Evolutionary conservation across 495 filamentous ascomycete species (phyloP), one percentile per base, ranked within the genome.

Genomic region (Hypoxylon fuscum): DNA sequence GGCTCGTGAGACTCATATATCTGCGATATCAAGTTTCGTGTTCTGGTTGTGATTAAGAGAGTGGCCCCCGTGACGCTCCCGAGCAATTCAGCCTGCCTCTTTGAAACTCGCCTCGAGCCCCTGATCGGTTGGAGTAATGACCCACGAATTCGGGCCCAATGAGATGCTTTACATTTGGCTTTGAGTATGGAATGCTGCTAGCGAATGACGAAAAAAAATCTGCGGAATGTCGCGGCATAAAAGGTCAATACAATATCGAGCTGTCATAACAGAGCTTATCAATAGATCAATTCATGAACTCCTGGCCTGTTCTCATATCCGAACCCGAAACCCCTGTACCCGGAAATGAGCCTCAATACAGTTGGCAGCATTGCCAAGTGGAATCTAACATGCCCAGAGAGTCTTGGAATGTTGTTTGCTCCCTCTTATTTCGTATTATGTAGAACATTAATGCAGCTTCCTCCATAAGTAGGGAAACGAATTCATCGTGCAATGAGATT

Each of bases 271-370:
- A 38, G 17, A 17, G 27, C 43, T 8, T 60, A 54, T 42, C 23
- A 27, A 42, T 48, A 49, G 47, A n/a, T 47, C 37, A 31, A 22
- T 35, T 14, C 12, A 40, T 10, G 52, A 61, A 58, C 52, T 48
- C 41, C 12, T 66, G 52, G 38, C 42, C 45, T 53, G 45, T 66
- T 61, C 57, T 56, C 47, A 53, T 52, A 66, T 52, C 52, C 56
- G 62, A 58, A 21, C 25, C 20, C 12, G 41, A 32, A n/a, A 38
- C 64, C 29, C 54, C 55, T 63, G 38, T 29, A 29, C 32, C 40
- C 58, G 59, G 64, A 68, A 68, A 68, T 68, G 59, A 68, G 59
- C 48, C 64, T 63, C 37, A 59, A 63, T 59, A 44, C 32, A 55
- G 55, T 18, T 58, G 40, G 41, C 42, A 47, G 46, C 32, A 44